Base-by-base conservation (phyloP, 1,284 basidiomycete species). In the Heimioporus retisporus region DNA sequence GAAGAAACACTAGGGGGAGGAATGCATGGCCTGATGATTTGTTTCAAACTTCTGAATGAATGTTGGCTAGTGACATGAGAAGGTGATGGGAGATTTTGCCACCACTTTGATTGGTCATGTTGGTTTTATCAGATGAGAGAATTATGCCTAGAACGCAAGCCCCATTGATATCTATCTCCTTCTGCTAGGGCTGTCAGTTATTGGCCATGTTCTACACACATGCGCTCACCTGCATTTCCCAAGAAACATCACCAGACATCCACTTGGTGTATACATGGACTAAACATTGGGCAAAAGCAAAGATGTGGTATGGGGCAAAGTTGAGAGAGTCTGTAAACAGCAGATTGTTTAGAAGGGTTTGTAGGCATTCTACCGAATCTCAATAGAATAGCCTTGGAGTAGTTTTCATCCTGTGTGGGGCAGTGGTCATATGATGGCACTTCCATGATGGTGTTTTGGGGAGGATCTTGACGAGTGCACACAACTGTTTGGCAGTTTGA, bases 61-160 rank as follows among this genome's bases (percentile, higher is more conserved):
- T 71, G 61, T 82, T 81, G 13, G 79, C 78, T 6, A 80, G 59
- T 16, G 64, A 73, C 35, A 81, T 70, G 16, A 81, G 72, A 7
- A 81, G 65, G 3, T 79, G 81, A 65, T 83, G 77, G 0, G 77
- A 78, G 1, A 61, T 55, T 28, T 72, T 68, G 51, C 76, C 69
- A 14, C 80, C 77, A 16, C 75, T 78, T 68, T 77, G 74, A 6
- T 69, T 66, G 8, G 81, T 76, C 10, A 35, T 8, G 10, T 35
- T 35, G 35, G 35, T 35, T 35, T 35, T 35, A 11, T 35, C 10
- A 11, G 76, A 78, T 0, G 76, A 75, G 3, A 77, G 23, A 19
- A 81, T 71, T 74, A 64, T 40, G 66, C 67, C 40, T 73, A 65
- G 51, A 1, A 57, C 31, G n/a, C 44, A 46, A 46, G 44, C 64